phyloP scores from a whole-genome alignment of 148 eudicot genomes.

The Camellia granthamiana region DNA sequence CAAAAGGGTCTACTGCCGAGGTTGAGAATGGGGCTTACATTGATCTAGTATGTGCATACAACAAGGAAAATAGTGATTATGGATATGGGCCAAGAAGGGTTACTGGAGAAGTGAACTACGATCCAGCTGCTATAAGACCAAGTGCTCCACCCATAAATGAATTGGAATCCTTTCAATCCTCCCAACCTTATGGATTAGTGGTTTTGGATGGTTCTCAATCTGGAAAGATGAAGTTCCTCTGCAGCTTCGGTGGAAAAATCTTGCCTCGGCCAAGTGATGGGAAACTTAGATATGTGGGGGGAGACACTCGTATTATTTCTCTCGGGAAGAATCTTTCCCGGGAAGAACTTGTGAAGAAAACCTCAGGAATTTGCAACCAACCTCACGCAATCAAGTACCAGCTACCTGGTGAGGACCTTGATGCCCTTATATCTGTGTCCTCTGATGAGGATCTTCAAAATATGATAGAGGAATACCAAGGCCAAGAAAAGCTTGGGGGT shows the following conservation, averaged over 20 bases:
- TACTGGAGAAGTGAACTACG: conserved; percentile 24
- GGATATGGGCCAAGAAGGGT: conserved; percentile 33
- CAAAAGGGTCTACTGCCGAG: conserved; percentile 46
- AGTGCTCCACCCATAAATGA: conserved; percentile 35
- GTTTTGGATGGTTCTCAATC: conserved; percentile 53
- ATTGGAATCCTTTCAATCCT: conserved; percentile 39
- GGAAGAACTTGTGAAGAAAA: conserved; percentile 72
- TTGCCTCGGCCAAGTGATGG: conserved; percentile 94
- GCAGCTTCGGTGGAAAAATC: conserved; percentile 91
- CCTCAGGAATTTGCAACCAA: conserved; percentile 63
- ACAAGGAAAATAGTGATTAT: conserved; percentile 31
- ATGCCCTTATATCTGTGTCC: conserved; percentile 90
- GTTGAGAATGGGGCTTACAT: conserved; percentile 33
- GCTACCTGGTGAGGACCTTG: conserved; percentile 96
- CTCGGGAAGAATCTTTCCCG: conserved; percentile 53
- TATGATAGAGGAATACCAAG: conserved; percentile 87
- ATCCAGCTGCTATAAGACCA: conserved; percentile 29
- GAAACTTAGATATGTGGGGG: conserved; percentile 91
- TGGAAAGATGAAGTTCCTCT: conserved; percentile 77
- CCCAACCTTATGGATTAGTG: conserved; percentile 37
- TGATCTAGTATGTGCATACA: conserved; percentile 25
- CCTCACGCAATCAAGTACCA: conserved; percentile 84
- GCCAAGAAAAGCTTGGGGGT: conserved; percentile 53
- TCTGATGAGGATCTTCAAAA: conserved; percentile 93
- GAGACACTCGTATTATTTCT: conserved; percentile 86